Conservation (phyloP, 2,329 filamentous ascomycete species). For the Neofusicoccum sp. region DNA sequence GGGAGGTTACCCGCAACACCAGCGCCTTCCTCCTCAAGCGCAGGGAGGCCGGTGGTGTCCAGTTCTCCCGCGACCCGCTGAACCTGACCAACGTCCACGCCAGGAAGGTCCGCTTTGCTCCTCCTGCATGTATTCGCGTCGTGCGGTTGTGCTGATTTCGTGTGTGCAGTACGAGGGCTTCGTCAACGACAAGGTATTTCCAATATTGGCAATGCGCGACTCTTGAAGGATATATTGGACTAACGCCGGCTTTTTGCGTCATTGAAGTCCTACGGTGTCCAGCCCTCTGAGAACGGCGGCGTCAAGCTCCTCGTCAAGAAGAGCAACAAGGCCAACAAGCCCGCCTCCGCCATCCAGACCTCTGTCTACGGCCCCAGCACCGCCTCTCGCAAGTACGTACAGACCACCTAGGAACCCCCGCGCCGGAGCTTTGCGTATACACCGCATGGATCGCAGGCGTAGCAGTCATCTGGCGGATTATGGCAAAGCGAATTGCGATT, state of each 20-base stretch:
- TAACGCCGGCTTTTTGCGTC: neutral
- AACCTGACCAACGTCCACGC: slow-evolving; percentile 91
- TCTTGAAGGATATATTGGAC: neutral
- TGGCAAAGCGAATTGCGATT: neutral
- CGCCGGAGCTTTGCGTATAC: neutral
- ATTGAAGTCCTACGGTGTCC: slow-evolving; percentile 75
- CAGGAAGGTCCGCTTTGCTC: slow-evolving; percentile 68
- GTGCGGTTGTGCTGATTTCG: slow-evolving; percentile 26
- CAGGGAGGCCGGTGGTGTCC: slow-evolving; percentile 71
- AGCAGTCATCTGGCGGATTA: neutral
- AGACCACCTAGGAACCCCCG: neutral
- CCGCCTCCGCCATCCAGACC: slow-evolving; percentile 63
- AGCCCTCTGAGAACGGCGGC: slow-evolving; percentile 72
- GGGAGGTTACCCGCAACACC: slow-evolving; percentile 86
- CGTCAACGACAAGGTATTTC: slow-evolving; percentile 82
- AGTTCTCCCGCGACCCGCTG: slow-evolving; percentile 91
- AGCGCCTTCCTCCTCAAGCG: slow-evolving; percentile 94
- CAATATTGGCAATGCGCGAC: slow-evolving; percentile 16
- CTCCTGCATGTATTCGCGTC: slow-evolving; percentile 16
- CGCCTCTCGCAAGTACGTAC: slow-evolving; percentile 74
- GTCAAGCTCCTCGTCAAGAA: slow-evolving; percentile 86
- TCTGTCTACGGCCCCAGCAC: slow-evolving; percentile 70
- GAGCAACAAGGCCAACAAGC: slow-evolving; percentile 67
- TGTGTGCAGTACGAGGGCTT: slow-evolving; percentile 77
- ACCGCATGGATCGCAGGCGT: neutral